These are phyloP conservation scores for Cudoniella acicularis DNA, from an alignment of 495 filamentous ascomycete genomes.

Conservation along the genomic window DNA sequence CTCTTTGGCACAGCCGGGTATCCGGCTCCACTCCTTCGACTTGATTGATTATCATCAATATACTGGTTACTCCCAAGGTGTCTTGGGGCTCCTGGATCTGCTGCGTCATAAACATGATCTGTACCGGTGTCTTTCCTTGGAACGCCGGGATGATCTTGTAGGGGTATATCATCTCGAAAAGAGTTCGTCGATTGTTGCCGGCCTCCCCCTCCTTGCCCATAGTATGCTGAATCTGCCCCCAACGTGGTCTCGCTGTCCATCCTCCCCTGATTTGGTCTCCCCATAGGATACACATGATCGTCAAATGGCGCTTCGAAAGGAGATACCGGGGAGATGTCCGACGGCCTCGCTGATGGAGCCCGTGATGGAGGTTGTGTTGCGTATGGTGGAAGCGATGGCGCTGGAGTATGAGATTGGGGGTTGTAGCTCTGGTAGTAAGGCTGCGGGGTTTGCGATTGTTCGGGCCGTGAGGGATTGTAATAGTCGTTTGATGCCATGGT, in stretches of 20 bases:
- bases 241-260: constrained; percentile 42
- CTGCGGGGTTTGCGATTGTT: constrained; percentile 29
- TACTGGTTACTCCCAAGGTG: background rate
- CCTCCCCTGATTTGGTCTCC: constrained; percentile 25
- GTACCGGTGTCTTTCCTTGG: constrained; percentile 30
- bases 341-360: constrained; percentile 9
- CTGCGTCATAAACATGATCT: constrained; percentile 48
- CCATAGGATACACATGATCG: constrained; percentile 56
- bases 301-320: constrained; percentile 58
- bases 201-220: constrained; percentile 41
- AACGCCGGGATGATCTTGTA: constrained; percentile 42
- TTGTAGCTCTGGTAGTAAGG: constrained; percentile 27
- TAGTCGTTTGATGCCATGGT: constrained; percentile 81
- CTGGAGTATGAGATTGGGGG: constrained; percentile 24
- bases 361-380: constrained; percentile 17
- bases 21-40: constrained; percentile 33
- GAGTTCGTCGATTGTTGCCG: constrained; percentile 39
- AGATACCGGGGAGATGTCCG: constrained; percentile 33
- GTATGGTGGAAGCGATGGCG: constrained; percentile 25
- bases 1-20: no score
- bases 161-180: constrained; percentile 63
- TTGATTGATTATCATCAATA: constrained; percentile 22
- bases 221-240: constrained; percentile 53
- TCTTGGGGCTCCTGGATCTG: constrained; percentile 10
- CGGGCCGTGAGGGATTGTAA: constrained; percentile 55